Percentiles rank a stretch among this genome's conserved stretches.
Conservation (phyloP, 2,329 filamentous ascomycete species). For the Decorospora gaudefroyi region DNA sequence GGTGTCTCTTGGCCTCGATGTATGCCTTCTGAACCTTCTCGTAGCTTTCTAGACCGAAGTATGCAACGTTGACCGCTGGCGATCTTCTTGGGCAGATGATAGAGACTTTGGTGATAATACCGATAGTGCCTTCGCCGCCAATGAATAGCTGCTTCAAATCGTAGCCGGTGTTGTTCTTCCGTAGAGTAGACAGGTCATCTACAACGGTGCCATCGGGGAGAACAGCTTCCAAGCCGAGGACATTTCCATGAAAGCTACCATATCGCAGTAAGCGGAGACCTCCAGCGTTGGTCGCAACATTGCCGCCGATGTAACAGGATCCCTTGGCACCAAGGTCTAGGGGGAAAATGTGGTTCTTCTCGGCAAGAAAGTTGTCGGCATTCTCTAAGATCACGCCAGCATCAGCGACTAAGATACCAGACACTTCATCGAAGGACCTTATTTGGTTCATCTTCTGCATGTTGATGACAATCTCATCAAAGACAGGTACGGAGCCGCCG, state of each 20-base stretch:
- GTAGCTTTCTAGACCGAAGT: slow-evolving; percentile 88
- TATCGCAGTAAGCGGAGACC: slow-evolving; percentile 88
- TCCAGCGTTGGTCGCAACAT: slow-evolving; percentile 93
- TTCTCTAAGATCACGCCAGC: slow-evolving; percentile 89
- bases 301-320: slow-evolving; percentile 94
- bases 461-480: slow-evolving; percentile 96
- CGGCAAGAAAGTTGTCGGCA: slow-evolving; percentile 81
- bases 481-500: slow-evolving; percentile 92
- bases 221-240: slow-evolving; percentile 90
- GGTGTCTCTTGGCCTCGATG: slow-evolving; percentile 82
- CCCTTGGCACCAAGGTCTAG: slow-evolving; percentile 97
- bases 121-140: slow-evolving; percentile 91
- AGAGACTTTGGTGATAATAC: slow-evolving; percentile 87
- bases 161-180: slow-evolving; percentile 99
- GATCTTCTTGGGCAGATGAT: slow-evolving; percentile 88
- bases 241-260: slow-evolving; percentile 89
- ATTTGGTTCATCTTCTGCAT: slow-evolving; percentile 89
- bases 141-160: slow-evolving; percentile 97
- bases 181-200: slow-evolving; percentile 81
- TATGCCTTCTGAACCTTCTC: slow-evolving; percentile 87
- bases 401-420: slow-evolving; percentile 86
- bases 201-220: slow-evolving; percentile 91
- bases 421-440: slow-evolving; percentile 88
- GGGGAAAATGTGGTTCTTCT: slow-evolving; percentile 87
- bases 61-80: slow-evolving; percentile 89